Evolutionary conservation across 768 basidiomycete genomes (phyloP), one percentile per base, ranked within the genome.

Genomic region (Trametes gibbosa): DNA sequence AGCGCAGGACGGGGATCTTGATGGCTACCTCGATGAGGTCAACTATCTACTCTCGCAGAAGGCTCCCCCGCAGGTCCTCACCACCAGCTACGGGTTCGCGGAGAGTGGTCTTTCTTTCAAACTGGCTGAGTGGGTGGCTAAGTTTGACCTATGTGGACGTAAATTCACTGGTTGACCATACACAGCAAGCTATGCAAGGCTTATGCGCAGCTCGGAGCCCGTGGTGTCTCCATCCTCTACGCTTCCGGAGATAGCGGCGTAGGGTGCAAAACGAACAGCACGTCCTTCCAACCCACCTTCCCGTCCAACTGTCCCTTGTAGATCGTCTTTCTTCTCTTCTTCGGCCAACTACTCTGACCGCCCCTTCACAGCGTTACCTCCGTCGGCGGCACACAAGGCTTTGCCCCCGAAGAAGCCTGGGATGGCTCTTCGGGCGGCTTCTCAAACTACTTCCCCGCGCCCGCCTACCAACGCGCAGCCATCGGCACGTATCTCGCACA

Each of bases 31-130:
- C 17, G 65, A 75, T 19, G 89, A 86, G 84, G 69, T 90, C 39
- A 76, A 85, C 39, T 82, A 78, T 53, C 65, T 89, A 14, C 72
- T 82, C 0, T 64, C 64, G 12, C 76, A 80, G 25, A 50, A 71
- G 8, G 65, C 74, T 50, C 70, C 80, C 1, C 85, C 87, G 8
- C 78, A 82, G 60, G 75, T 81, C 12, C 84, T 90, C 24, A 63
- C 87, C 0, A 90, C 85, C 0, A 87, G 86, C 63, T 91, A 90
- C 66, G 85, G 80, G 9, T 85, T 89, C 48, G 78, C 83, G 58
- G 89, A 91, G 56, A 84, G 84, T 65, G 82, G 84, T 80, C 82
- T 89, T 23, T 84, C 87, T 13, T 56, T 69, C 56, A 73, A 70
- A 34, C 84, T 80, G 57, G 84, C 86, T 4, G 64, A 40, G 25